phyloP scores from a whole-genome alignment of 129 eudicot genomes.

The Lactuca sativa region DNA sequence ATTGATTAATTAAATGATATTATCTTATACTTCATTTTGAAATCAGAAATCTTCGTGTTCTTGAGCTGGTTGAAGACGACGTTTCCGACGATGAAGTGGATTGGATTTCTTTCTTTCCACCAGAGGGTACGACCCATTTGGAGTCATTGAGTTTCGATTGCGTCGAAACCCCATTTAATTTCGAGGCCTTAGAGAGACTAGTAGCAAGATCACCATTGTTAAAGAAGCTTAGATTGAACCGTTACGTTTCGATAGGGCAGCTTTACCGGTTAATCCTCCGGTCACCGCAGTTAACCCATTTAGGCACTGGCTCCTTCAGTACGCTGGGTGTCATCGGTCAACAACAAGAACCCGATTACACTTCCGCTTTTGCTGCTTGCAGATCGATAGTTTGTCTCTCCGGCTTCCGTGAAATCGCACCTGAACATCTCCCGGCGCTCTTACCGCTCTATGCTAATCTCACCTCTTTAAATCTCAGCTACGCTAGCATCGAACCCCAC shows the following conservation, averaged over 20 bases:
- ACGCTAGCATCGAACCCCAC: constrained; percentile 55
- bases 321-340: constrained; percentile 26
- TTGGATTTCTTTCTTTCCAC: constrained; percentile 73
- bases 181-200: constrained; percentile 65
- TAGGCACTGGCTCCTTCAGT: constrained; percentile 72
- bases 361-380: constrained; percentile 70
- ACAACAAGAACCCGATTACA: constrained; percentile 53
- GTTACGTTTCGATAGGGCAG: constrained; percentile 49
- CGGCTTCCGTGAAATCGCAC: constrained; percentile 58
- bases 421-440: constrained; percentile 51
- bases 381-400: constrained; percentile 63
- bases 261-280: constrained; percentile 52
- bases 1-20: not conserved
- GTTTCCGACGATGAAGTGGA: constrained; percentile 67
- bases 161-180: constrained; percentile 54
- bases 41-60: constrained; percentile 66
- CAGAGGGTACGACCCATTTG: constrained; percentile 43
- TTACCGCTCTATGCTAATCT: constrained; percentile 62
- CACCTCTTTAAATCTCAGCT: constrained; percentile 71
- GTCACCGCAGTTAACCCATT: constrained; percentile 75
- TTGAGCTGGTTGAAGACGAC: constrained; percentile 71
- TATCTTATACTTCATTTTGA: not conserved
- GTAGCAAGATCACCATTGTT: constrained; percentile 58
- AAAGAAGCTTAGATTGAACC: constrained; percentile 64
- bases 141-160: constrained; percentile 69